Evolutionary conservation across 768 basidiomycete genomes (phyloP).

Genomic region (Trametes gibbosa): DNA sequence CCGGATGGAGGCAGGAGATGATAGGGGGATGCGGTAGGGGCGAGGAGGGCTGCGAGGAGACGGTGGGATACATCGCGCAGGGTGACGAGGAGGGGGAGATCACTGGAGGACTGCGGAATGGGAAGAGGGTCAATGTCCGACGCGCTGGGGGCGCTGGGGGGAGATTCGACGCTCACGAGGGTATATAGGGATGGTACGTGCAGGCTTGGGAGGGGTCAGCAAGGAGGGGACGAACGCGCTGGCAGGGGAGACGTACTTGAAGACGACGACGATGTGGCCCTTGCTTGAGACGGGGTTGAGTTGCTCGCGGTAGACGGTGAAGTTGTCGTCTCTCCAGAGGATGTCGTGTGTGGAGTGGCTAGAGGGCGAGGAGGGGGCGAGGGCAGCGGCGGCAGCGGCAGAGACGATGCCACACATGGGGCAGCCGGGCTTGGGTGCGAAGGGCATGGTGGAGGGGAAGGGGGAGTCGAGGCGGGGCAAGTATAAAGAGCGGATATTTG

Average conservation of each 20-base stretch:
- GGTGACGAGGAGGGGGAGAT: conserved; percentile 68
- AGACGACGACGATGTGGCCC: conserved; percentile 69
- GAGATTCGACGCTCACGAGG: conserved; percentile 34
- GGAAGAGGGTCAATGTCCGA: background rate
- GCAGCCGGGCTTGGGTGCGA: conserved; percentile 64
- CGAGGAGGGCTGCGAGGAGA: conserved; percentile 48
- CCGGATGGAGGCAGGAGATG: conserved; percentile 29
- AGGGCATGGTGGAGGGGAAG: conserved; percentile 39
- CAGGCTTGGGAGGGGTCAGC: conserved; percentile 45
- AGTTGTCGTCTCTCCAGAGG: conserved; percentile 75
- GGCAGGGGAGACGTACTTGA: conserved; percentile 56
- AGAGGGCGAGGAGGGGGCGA: conserved; percentile 44
- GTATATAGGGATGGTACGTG: conserved; percentile 79
- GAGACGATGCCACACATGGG: conserved; percentile 76
- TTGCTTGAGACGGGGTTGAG: conserved; percentile 68
- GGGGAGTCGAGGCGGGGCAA: background rate
- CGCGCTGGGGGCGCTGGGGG: background rate
- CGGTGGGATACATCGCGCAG: conserved; percentile 56
- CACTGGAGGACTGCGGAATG: conserved; percentile 59
- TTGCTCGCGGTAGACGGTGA: conserved; percentile 71
- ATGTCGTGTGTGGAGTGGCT: conserved; percentile 50
- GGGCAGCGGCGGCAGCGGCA: conserved; percentile 45
- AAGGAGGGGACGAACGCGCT: background rate
- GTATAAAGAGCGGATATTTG: background rate
- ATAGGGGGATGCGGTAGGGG: conserved; percentile 22